phyloP scores from a whole-genome alignment of 2,329 filamentous ascomycete genomes.

The Seiridium unicorne region DNA sequence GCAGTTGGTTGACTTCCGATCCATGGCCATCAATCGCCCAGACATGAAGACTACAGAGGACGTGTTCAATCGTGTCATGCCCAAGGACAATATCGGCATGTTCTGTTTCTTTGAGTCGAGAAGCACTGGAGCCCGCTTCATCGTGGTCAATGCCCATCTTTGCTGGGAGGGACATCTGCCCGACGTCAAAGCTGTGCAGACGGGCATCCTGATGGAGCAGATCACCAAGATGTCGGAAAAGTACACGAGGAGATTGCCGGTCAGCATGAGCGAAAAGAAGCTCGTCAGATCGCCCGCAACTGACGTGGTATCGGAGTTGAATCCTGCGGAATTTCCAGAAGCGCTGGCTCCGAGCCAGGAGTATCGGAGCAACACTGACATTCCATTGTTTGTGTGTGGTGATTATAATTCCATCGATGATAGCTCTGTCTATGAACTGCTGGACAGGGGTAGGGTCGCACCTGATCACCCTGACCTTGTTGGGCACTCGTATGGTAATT shows the following conservation, averaged over 20 bases:
- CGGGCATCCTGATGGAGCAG: constrained; percentile 90
- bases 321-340: constrained; percentile 56
- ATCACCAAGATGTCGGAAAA: constrained; percentile 82
- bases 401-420: constrained; percentile 92
- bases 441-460: constrained; percentile 75
- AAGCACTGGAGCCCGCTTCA: constrained; percentile 82
- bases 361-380: constrained; percentile 82
- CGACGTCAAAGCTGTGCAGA: constrained; percentile 96
- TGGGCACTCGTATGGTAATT: constrained; percentile 84
- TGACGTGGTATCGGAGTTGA: constrained; percentile 43
- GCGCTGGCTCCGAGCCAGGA: constrained; percentile 75
- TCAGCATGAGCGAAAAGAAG: constrained; percentile 73
- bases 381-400: constrained; percentile 87
- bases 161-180: constrained; percentile 90
- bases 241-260: constrained; percentile 73
- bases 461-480: constrained; percentile 79
- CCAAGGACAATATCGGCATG: constrained; percentile 93
- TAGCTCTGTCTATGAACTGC: constrained; percentile 88
- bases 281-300: constrained; percentile 45
- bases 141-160: constrained; percentile 90
- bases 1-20: constrained; percentile 87
- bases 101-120: constrained; percentile 92
- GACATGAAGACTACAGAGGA: constrained; percentile 98
- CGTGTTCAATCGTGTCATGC: constrained; percentile 98
- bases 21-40: constrained; percentile 87